Evolutionary conservation across 1,284 basidiomycete genomes (phyloP).

Genomic region (Cutaneotrichosporon curvatum): DNA sequence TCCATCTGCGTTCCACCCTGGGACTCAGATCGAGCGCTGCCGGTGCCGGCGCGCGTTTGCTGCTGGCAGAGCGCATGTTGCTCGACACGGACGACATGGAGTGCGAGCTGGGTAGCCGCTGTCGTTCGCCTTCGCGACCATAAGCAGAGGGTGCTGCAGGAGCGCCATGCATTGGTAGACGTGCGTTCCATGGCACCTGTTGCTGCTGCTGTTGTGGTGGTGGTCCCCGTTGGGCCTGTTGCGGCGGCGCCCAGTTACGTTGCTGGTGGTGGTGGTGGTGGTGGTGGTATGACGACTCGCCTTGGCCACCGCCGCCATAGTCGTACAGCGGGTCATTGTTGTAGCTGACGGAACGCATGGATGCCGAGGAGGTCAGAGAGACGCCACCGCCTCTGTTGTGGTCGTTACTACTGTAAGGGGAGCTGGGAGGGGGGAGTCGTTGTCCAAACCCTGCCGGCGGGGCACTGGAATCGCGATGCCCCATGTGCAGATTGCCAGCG

Average conservation of each 20-base stretch:
- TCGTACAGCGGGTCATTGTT: neutral
- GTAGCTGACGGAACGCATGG: conserved; percentile 2
- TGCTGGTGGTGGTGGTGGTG: no score
- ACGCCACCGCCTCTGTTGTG: neutral
- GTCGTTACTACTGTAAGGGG: neutral
- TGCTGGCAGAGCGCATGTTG: neutral
- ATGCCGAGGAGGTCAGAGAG: neutral
- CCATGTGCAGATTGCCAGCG: conserved; percentile 6
- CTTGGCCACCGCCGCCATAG: no score
- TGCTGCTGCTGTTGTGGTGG: no score
- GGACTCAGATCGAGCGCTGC: conserved; percentile 8
- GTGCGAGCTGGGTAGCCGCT: conserved; percentile 17
- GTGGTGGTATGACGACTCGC: no score
- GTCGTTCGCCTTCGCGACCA: neutral
- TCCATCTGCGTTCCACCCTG: neutral
- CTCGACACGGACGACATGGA: conserved; percentile 21
- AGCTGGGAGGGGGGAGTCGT: neutral
- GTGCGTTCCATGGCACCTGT: neutral
- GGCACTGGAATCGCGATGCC: no score
- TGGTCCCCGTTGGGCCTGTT: no score
- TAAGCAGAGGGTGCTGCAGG: neutral
- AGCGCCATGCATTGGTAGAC: neutral
- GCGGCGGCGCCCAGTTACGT: no score
- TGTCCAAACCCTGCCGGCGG: no score
- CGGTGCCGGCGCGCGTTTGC: conserved; percentile 7